Base-by-base conservation (phyloP, 2,329 filamentous ascomycete species). In the Calonectria hawksworthii region DNA sequence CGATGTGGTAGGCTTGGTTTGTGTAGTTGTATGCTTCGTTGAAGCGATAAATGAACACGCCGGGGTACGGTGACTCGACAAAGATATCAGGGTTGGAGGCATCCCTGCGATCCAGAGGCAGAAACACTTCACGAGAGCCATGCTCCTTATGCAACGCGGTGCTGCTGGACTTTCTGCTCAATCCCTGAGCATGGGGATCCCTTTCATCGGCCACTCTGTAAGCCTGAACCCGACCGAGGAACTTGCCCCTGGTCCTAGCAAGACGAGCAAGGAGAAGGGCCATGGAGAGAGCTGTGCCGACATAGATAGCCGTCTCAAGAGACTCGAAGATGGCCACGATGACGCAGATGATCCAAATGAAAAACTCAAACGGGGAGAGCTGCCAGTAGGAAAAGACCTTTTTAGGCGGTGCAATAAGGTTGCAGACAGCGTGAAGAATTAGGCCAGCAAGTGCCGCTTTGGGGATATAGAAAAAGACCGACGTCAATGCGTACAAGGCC, bases 401-500 rank as follows among this genome's bases (percentile, higher is more conserved):
- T 78, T 93, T 93, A 1, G 94, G 94, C 1, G 93, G 91, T 0
- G 93, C 93, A 80, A 96, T 91, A 61, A 96, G 86, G 80, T 96
- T 94, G 78, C 92, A 92, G 0, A 97, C 94, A 4, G 94, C 95
- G 83, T 97, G 95, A 76, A 97, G 96, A 79, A 97, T 96, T 78
- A 97, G 91, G 30, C 91, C 95, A 0, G 94, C 89, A 8, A 97
- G 88, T 1, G 91, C 89, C 1, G 94, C 90, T 71, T 89, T 92
- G 0, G 95, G 94, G 70, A 97, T 96, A 84, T 94, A 96, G 87
- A 91, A 96, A 87, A 97, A 96, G 36, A 96, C 92, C 0, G 92
- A 91, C 0, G 94, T 93, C 34, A 97, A 86, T 7, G 92, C 94
- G 79, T 97, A 96, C 73, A 96, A 92, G 7, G 94, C 94, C 13